Percentiles rank a stretch among this genome's conserved stretches.
Evolutionary conservation across 1,139 yeast genomes (phyloP).

Genomic region (Hansenula lynferdii): DNA sequence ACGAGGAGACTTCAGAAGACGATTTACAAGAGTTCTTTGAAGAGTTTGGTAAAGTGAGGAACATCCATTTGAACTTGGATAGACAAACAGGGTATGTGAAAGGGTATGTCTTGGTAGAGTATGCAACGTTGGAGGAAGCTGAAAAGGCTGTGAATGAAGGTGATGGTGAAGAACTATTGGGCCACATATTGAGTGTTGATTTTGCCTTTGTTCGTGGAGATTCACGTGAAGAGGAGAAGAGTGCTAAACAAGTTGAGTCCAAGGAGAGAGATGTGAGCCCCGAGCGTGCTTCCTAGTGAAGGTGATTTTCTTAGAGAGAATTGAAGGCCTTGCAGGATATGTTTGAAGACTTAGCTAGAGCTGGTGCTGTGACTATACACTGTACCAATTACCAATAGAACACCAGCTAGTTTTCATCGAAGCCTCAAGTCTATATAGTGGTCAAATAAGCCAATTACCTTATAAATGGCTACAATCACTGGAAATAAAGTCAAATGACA

Average conservation of each 20-base stretch:
- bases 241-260: neutral
- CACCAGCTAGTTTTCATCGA: no score
- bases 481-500: no score
- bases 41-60: slow-evolving; percentile 35
- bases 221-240: neutral
- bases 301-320: no score
- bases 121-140: slow-evolving; percentile 29
- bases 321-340: no score
- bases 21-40: slow-evolving; percentile 36
- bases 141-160: slow-evolving; percentile 28
- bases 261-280: slow-evolving; percentile 1
- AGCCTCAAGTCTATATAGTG: no score
- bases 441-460: no score
- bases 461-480: no score
- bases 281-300: no score
- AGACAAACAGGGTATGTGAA: slow-evolving; percentile 33
- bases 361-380: no score
- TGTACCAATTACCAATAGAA: no score
- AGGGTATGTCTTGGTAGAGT: slow-evolving; percentile 40
- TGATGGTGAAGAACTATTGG: slow-evolving; percentile 30
- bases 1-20: slow-evolving; percentile 43
- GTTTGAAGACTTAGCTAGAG: no score
- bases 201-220: slow-evolving; percentile 32
- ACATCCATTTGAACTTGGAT: slow-evolving; percentile 37
- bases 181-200: slow-evolving; percentile 27